A percentile compares a stretch with the other conserved stretches of the same genome.
Conservation (phyloP, 495 filamentous ascomycete genomes). For the Neurospora pannonica region DNA sequence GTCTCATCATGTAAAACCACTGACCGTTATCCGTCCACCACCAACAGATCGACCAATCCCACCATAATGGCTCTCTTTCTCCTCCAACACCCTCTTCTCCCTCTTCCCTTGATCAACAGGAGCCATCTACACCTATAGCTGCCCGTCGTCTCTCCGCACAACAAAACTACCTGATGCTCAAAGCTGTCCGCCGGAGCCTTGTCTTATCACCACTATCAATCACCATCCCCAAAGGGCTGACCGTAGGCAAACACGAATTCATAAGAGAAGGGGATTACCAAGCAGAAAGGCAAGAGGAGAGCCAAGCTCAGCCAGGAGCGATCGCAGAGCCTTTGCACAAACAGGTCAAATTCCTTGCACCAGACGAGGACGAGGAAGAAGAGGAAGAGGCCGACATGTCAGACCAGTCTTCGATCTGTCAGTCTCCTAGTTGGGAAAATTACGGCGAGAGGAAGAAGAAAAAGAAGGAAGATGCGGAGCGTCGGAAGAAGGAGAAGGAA, state of each 20-base stretch:
- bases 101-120: slow-evolving; percentile 2
- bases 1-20: slow-evolving; percentile 16
- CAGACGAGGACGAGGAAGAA: slow-evolving; percentile 24
- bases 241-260: background rate
- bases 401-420: slow-evolving; percentile 44
- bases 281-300: background rate
- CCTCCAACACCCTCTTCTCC: slow-evolving; percentile 9
- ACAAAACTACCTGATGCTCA: slow-evolving; percentile 30
- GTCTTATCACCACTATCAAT: slow-evolving; percentile 32
- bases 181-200: slow-evolving; percentile 29
- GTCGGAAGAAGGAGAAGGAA: slow-evolving; percentile 32
- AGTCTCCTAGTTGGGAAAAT: slow-evolving; percentile 47
- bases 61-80: slow-evolving; percentile 7
- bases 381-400: slow-evolving; percentile 27
- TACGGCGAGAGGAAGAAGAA: slow-evolving; percentile 40
- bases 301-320: slow-evolving; percentile 5
- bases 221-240: slow-evolving; percentile 27
- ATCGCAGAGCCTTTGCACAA: slow-evolving; percentile 19
- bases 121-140: slow-evolving; percentile 10
- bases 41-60: slow-evolving; percentile 15
- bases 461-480: slow-evolving; percentile 37
- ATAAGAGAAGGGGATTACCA: background rate
- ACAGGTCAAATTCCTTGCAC: slow-evolving; percentile 32
- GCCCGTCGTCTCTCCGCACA: slow-evolving; percentile 11
- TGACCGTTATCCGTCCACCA: slow-evolving; percentile 12